phyloP scores from a whole-genome alignment of 768 basidiomycete species.

The Calocera viscosa region DNA sequence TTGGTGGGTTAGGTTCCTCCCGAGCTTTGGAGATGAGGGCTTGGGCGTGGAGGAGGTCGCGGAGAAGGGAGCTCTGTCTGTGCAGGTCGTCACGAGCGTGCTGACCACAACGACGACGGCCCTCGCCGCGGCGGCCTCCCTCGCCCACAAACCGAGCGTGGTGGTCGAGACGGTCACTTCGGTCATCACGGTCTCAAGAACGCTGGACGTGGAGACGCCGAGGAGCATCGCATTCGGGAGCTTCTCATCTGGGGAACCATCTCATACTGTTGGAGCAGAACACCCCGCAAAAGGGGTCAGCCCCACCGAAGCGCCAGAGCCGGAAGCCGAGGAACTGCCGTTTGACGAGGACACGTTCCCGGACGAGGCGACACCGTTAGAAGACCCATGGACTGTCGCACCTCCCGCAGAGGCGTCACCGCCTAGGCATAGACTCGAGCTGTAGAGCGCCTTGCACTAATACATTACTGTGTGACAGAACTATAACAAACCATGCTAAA shows the following conservation, averaged over 20 bases:
- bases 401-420: background rate
- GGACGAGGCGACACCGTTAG: background rate
- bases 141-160: background rate
- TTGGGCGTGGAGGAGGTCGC: background rate
- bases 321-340: background rate
- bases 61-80: background rate
- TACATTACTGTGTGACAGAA: background rate
- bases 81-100: background rate
- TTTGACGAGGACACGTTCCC: background rate
- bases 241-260: background rate
- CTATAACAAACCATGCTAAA: background rate
- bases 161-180: background rate
- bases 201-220: background rate
- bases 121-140: background rate
- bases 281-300: background rate
- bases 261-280: background rate
- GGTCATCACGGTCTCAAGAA: background rate
- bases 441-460: background rate
- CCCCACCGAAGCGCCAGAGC: background rate
- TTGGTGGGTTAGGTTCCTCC: constrained; percentile 48
- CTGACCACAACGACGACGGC: background rate
- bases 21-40: constrained; percentile 7
- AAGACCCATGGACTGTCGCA: background rate
- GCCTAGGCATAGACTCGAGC: background rate
- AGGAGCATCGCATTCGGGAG: background rate